Conservation (phyloP, 2,329 filamentous ascomycete species). For the Sordariomycetes sp. region DNA sequence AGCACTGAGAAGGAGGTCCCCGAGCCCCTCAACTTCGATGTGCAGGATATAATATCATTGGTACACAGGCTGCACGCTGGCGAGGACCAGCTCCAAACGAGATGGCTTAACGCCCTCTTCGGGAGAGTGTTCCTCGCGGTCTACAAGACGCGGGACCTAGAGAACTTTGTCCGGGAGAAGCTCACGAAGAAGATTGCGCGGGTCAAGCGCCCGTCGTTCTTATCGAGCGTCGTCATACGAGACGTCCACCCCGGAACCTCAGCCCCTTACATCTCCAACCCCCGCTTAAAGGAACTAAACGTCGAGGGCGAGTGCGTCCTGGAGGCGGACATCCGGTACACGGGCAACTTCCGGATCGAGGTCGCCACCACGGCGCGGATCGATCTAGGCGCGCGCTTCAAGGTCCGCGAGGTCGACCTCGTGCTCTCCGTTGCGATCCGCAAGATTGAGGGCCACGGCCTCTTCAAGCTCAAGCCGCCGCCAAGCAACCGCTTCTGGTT, state of each 20-base stretch:
- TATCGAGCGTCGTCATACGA: conserved; percentile 73
- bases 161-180: conserved; percentile 70
- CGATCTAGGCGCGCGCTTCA: conserved; percentile 80
- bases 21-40: conserved; percentile 67
- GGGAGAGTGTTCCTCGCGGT: conserved; percentile 81
- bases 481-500: conserved; percentile 97
- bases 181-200: conserved; percentile 93
- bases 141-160: conserved; percentile 74
- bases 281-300: conserved; percentile 76
- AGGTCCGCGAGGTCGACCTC: conserved; percentile 79
- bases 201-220: conserved; percentile 83
- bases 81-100: conserved; percentile 79
- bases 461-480: conserved; percentile 85
- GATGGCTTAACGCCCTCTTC: conserved; percentile 88
- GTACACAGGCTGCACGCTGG: conserved; percentile 87
- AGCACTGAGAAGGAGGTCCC: conserved; percentile 25
- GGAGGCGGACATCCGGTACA: conserved; percentile 81
- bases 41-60: conserved; percentile 77
- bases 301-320: conserved; percentile 84
- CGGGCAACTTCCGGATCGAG: conserved; percentile 79
- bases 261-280: conserved; percentile 81
- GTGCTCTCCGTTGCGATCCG: conserved; percentile 78
- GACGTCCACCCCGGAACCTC: conserved; percentile 79
- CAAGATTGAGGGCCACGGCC: conserved; percentile 71
- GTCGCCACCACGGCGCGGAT: conserved; percentile 89